Evolutionary conservation across 2,329 filamentous ascomycete genomes (phyloP).

Genomic region (Colletotrichum sp.): DNA sequence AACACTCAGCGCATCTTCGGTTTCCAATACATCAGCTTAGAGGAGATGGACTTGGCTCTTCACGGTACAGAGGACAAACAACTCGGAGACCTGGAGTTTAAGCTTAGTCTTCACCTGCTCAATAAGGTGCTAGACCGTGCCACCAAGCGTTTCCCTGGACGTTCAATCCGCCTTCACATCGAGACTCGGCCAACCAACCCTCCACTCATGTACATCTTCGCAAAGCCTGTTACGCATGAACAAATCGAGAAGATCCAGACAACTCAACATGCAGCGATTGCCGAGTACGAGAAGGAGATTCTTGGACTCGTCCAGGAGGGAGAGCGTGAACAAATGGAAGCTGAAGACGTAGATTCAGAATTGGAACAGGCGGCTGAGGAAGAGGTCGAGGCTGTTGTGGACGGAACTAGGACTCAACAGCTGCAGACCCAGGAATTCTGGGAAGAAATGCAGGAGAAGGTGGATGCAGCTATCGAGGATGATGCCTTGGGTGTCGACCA

Average conservation of each 20-base stretch:
- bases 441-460: slow-evolving; percentile 59
- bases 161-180: slow-evolving; percentile 80
- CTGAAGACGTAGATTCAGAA: slow-evolving; percentile 21
- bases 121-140: slow-evolving; percentile 81
- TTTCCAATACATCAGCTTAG: slow-evolving; percentile 89
- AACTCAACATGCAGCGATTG: slow-evolving; percentile 66
- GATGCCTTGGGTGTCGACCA: slow-evolving; percentile 58
- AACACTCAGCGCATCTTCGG: slow-evolving; percentile 96
- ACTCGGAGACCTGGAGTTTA: slow-evolving; percentile 86
- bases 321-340: slow-evolving; percentile 2
- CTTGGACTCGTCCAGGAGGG: slow-evolving; percentile 50
- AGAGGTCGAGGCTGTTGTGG: slow-evolving; percentile 18
- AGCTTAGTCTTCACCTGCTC: slow-evolving; percentile 76
- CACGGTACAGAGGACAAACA: slow-evolving; percentile 73
- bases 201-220: slow-evolving; percentile 87
- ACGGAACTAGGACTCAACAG: slow-evolving; percentile 24
- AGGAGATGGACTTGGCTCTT: slow-evolving; percentile 89
- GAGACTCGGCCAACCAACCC: slow-evolving; percentile 69
- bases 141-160: slow-evolving; percentile 74
- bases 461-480: slow-evolving; percentile 62
- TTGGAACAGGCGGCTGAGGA: background rate
- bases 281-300: slow-evolving; percentile 70
- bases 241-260: slow-evolving; percentile 78
- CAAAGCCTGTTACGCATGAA: slow-evolving; percentile 78
- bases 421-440: slow-evolving; percentile 47